Percentiles rank a stretch among this genome's conserved stretches.
These are phyloP conservation scores for Thermothelomyces thermophilus DNA, from an alignment of 2,329 filamentous ascomycete genomes.

Conservation along the genomic window DNA sequence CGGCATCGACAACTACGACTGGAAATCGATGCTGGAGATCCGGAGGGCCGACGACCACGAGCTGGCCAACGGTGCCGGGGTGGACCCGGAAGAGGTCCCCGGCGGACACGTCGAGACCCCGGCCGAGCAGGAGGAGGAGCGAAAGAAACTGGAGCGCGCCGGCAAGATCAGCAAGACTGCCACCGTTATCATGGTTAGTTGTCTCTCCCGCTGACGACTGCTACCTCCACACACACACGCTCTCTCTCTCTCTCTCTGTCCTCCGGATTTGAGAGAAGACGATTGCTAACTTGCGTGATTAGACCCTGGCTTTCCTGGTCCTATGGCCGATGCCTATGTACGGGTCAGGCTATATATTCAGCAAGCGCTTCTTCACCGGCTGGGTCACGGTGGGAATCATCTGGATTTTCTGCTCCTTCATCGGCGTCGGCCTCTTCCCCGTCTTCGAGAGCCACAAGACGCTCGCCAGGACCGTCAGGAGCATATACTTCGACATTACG, in stretches of 20 bases:
- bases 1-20: conserved; percentile 73
- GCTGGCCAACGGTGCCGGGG: conserved; percentile 53
- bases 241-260: too few relatives aligned
- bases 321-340: conserved; percentile 95
- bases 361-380: conserved; percentile 73
- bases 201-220: conserved; percentile 4
- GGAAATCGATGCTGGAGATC: conserved; percentile 74
- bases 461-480: conserved; percentile 52
- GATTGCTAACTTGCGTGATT: too few relatives aligned
- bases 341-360: conserved; percentile 73
- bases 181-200: conserved; percentile 30
- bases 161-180: conserved; percentile 30
- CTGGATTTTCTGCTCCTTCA: conserved; percentile 68
- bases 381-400: conserved; percentile 73
- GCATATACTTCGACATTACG: conserved; percentile 55
- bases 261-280: too few relatives aligned
- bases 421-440: conserved; percentile 74
- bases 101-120: conserved; percentile 35
- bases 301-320: conserved; percentile 63
- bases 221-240: too few relatives aligned
- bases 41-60: conserved; percentile 73
- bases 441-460: conserved; percentile 71
- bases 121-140: conserved; percentile 38
- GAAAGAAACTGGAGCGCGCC: conserved; percentile 29
- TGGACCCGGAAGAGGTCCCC: conserved; percentile 59